Evolutionary conservation across 257 asterid species (phyloP), one percentile per base, ranked within the genome.

Genomic region (Capsicum rhomboideum): DNA sequence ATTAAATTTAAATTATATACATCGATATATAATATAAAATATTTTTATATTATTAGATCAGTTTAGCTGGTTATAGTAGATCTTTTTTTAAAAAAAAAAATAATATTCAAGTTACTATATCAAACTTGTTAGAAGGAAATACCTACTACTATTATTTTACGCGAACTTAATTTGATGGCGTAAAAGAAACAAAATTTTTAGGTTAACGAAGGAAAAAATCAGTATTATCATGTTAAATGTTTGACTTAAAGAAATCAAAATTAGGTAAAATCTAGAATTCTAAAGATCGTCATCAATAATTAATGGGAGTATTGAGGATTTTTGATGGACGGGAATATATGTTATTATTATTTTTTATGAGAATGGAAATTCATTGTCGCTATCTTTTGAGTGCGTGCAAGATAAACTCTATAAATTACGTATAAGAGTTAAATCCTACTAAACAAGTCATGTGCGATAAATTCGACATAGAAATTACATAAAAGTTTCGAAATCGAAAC

Each of bases 401-500:
- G 8, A 0, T 6, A 40, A 40, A 40, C 7, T 40, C 44, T 40
- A 1, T 0, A 1, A 21, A 10, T 59, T 21, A 61, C 7, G 5
- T 61, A 61, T 61, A 26, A 61, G 10, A 16, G 5, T 2, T 61
- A 8, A 5, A 61, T 61, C 0, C 0, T 11, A 58, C 2, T 58
- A 61, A 0, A 61, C 0, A 23, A 26, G 2, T 6, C 0, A 0
- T 11, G 1, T 23, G 0, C 6, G 18, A 26, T 61, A 61, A 61
- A 4, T 2, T 61, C 44, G 44, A 4, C 44, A 40, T 34, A 40
- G 40, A 34, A 34, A 34, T n/a, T n/a, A n/a, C n/a, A n/a, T n/a
- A n/a, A n/a, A n/a, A n/a, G n/a, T n/a, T 59, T 59, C 0, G 10
- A 59, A 29, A 10, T 21, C 23, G 40, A 61, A 0, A 12, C 2